Evolutionary conservation across 2,329 filamentous ascomycete species (phyloP), one percentile per base, ranked within the genome.

Genomic region (Talaromyces sp.): DNA sequence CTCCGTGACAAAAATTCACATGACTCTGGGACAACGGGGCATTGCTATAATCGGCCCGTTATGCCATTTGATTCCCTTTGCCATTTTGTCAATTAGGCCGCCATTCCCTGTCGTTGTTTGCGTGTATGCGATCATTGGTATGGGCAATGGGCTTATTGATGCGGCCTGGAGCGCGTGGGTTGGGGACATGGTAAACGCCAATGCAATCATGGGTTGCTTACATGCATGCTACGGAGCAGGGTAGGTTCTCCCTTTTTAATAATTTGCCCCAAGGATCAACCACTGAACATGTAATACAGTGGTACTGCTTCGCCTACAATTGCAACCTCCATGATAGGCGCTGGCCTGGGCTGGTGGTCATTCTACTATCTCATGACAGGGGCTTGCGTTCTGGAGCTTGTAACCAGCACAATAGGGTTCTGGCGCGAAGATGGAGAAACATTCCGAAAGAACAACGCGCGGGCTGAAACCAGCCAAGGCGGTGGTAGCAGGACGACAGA

Each of bases 301-400:
- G 90, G 87, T 1, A 87, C 88, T 0, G 77, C 92, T 13, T 80
- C 83, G 3, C 90, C 90, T 0, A 73, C 93, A 7, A 81, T 92
- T 62, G 89, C 89, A 1, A 92, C 90, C 0, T 82, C 84, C 4
- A 86, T 93, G 84, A 84, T 93, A 39, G 86, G 87, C 13, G 17
- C 77, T 0, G 66, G 77, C 4, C 70, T 88, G 57, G 78, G 78
- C 0, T 95, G 91, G 91, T 91, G 88, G 67, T 79, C 79, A 11
- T 93, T 89, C 73, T 93, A 91, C 74, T 92, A 91, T 70, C 75
- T 92, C 60, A 89, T 92, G 86, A 85, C 89, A 68, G 53, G 22
- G 11, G 53, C 27, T 19, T 55, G 19, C 22, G 27, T 33, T 25
- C 17, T 55, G 8, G 53, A 55, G 17, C 28, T 36, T 22, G 22